phyloP scores from a whole-genome alignment of 192 early-diverging fungal genomes.

The Gigaspora rosea region DNA sequence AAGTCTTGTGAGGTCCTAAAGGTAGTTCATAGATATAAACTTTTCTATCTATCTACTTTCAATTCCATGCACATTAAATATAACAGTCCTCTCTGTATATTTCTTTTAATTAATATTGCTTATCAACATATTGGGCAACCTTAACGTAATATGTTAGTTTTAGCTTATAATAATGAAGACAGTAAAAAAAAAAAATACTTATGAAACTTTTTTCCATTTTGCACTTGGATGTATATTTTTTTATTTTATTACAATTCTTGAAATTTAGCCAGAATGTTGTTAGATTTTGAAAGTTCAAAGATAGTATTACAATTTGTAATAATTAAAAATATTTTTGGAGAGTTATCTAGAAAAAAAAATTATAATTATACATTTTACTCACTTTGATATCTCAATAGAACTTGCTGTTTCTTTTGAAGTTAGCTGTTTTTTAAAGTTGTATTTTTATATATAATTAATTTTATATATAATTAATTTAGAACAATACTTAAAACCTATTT shows the following conservation, averaged over 20 bases:
- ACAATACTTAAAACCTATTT: conserved; percentile 3
- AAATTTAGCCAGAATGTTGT: conserved; percentile 14
- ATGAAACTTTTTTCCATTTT: conserved; percentile 22
- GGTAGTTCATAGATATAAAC: conserved; percentile 19
- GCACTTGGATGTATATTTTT: conserved; percentile 15
- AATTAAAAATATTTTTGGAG: no score
- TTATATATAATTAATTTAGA: no score
- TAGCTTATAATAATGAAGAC: background rate
- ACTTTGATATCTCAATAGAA: conserved; percentile 13
- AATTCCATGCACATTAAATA: conserved; percentile 18
- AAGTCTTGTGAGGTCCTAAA: conserved; percentile 15
- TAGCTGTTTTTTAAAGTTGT: conserved; percentile 22
- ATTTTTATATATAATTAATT: conserved; percentile 14
- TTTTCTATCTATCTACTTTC: conserved; percentile 1
- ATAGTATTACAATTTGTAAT: background rate
- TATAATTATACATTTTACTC: conserved; percentile 22
- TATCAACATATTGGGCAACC: conserved; percentile 7
- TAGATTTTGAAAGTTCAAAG: conserved; percentile 5
- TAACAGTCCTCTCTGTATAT: conserved; percentile 2
- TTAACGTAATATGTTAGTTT: conserved; percentile 9
- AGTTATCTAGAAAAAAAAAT: conserved; percentile 21
- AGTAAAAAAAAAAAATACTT: conserved; percentile 9
- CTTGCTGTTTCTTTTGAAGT: no score
- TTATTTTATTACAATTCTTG: conserved; percentile 21
- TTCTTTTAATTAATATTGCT: conserved; percentile 11